Evolutionary conservation across 140 eudicot genomes (phyloP).

Genomic region (Anethum foeniculum): DNA sequence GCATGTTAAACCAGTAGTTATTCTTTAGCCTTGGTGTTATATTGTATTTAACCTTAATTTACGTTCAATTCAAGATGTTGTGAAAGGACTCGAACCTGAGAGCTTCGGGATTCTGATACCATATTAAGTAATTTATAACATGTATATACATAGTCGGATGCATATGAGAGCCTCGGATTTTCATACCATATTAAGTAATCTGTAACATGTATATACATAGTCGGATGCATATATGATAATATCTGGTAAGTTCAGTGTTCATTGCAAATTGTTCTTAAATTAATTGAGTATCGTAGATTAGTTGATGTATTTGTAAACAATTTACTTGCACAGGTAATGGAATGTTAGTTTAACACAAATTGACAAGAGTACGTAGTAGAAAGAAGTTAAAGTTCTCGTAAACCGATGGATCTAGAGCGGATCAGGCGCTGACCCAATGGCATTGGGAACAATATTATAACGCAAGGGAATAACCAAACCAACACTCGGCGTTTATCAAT

Average conservation of each 20-base stretch:
- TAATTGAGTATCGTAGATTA: too few relatives aligned
- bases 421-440: constrained; percentile 1
- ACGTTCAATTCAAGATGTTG: background rate
- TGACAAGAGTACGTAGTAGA: background rate
- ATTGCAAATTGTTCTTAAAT: too few relatives aligned
- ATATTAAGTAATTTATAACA: too few relatives aligned
- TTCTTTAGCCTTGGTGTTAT: background rate
- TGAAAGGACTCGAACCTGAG: too few relatives aligned
- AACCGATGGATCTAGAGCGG: background rate
- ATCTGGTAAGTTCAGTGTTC: too few relatives aligned
- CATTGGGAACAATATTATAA: background rate
- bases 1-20: background rate
- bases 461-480: background rate
- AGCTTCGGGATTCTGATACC: too few relatives aligned
- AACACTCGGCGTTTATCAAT: background rate
- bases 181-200: too few relatives aligned
- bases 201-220: too few relatives aligned
- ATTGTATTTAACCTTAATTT: background rate
- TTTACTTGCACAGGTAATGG: background rate
- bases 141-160: too few relatives aligned
- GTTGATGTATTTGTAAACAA: too few relatives aligned
- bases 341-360: background rate
- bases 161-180: too few relatives aligned
- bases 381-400: background rate
- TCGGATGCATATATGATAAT: too few relatives aligned